phyloP scores from a whole-genome alignment of 2,329 filamentous ascomycete species.

The Gyromitra esculenta region DNA sequence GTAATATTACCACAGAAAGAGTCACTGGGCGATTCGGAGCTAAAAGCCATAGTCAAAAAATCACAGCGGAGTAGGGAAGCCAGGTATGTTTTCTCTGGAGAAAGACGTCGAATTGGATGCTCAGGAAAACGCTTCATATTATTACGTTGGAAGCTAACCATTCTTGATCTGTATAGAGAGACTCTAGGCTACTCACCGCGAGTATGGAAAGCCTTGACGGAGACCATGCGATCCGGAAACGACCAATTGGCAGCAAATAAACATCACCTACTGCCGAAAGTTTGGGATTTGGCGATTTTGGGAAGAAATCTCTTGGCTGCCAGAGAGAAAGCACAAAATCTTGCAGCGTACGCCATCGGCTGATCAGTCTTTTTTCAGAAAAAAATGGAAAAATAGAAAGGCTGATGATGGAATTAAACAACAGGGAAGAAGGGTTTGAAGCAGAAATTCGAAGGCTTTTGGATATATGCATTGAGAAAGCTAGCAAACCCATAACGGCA shows the following conservation, averaged over 20 bases:
- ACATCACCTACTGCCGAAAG: slow-evolving; percentile 57
- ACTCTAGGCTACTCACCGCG: slow-evolving; percentile 56
- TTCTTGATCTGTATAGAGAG: slow-evolving; percentile 49
- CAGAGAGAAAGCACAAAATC: slow-evolving; percentile 57
- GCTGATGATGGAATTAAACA: slow-evolving; percentile 8
- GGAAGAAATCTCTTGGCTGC: slow-evolving; percentile 57
- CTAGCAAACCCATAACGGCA: slow-evolving; percentile 53
- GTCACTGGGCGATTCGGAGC: slow-evolving; percentile 57
- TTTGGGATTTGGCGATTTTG: slow-evolving; percentile 57
- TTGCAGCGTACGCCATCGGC: slow-evolving; percentile 54
- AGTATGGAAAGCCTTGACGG: slow-evolving; percentile 57
- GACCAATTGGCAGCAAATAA: slow-evolving; percentile 56
- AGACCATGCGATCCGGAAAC: slow-evolving; percentile 57
- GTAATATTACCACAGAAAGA: slow-evolving; percentile 57
- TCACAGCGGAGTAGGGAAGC: slow-evolving; percentile 57
- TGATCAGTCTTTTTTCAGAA: neutral
- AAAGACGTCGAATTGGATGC: neutral
- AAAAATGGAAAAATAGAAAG: neutral
- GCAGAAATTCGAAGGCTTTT: slow-evolving; percentile 57
- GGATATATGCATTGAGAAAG: slow-evolving; percentile 57
- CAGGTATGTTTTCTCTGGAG: slow-evolving; percentile 37
- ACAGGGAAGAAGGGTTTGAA: slow-evolving; percentile 57
- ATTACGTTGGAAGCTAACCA: neutral
- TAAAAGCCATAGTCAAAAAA: slow-evolving; percentile 57
- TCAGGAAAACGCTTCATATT: neutral